Conservation (phyloP, 495 filamentous ascomycete genomes). For the Apodospora peruviana region DNA sequence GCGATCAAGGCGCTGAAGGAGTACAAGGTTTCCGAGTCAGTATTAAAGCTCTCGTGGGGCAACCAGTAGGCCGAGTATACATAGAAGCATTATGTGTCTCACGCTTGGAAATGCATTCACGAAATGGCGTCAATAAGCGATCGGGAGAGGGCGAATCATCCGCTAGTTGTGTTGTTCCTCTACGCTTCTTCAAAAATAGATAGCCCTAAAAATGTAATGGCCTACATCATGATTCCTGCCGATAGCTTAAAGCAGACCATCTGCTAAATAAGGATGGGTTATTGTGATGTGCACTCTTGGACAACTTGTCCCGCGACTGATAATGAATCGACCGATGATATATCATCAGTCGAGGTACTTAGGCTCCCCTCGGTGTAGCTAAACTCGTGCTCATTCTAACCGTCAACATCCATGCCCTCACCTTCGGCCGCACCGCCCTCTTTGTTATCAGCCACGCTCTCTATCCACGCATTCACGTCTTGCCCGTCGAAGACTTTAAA, state of each 20-base stretch:
- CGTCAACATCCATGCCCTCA: slow-evolving; percentile 75
- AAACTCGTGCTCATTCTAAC: slow-evolving; percentile 23
- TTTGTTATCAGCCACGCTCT: slow-evolving; percentile 56
- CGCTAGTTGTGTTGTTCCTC: too few species aligned
- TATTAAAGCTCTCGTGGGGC: slow-evolving; percentile 79
- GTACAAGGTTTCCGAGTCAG: slow-evolving; percentile 67
- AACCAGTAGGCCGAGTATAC: slow-evolving; percentile 41
- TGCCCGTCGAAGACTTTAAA: slow-evolving; percentile 92
- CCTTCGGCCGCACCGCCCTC: slow-evolving; percentile 47
- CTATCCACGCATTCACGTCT: slow-evolving; percentile 73
- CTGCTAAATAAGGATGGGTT: too few species aligned
- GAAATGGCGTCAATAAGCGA: neutral
- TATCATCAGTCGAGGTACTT: too few species aligned
- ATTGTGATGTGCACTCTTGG: too few species aligned
- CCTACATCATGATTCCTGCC: too few species aligned
- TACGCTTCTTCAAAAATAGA: too few species aligned
- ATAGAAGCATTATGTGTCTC: neutral
- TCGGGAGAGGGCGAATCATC: too few species aligned
- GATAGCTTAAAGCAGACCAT: too few species aligned
- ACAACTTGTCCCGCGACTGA: too few species aligned
- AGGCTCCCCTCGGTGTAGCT: too few species aligned
- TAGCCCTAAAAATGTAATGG: too few species aligned
- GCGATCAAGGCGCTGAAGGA: slow-evolving; percentile 63
- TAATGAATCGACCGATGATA: too few species aligned
- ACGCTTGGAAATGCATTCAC: neutral